Evolutionary conservation across 2,329 filamentous ascomycete species (phyloP), one percentile per base, ranked within the genome.

Genomic region (Didymella pinodella): DNA sequence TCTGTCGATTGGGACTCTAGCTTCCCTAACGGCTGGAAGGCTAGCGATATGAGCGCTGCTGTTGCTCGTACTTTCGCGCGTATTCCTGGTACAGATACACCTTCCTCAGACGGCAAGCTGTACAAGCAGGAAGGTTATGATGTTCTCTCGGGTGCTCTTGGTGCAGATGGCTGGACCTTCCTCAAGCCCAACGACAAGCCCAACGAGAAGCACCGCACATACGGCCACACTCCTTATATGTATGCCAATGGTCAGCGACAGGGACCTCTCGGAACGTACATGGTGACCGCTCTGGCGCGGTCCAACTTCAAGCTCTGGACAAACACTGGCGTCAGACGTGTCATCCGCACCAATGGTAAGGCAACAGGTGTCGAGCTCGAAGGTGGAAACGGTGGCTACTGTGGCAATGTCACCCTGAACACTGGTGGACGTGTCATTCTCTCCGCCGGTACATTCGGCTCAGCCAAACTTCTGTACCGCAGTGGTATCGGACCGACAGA

Each of bases 11-110:
- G 89, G 80, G 87, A 92, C 71, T 82, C 85, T 72, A 89, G 90
- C 73, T 93, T 90, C 79, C 90, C 90, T 0, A 64, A 78, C 1
- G 90, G 89, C 29, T 93, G 90, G 90, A 87, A 89, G 75, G 82
- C 86, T 18, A 72, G 78, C 6, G 88, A 92, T 65, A 84, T 92
- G 71, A 78, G 79, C 59, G 72, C 78, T 25, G 85, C 89, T 1
- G 85, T 87, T 6, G 77, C 84, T 28, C 83, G 86, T 41, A 85
- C 89, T 7, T 92, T 91, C 72, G 78, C 81, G 34, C 84, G 88
- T n/a, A 92, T 91, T 61, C 88, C 88, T 0, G 89, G 89, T 31
- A 91, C 88, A 0, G 85, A 85, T 45, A 79, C 80, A 44, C 89
- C 90, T 0, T 91, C 88, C 0, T 79, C 80, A 65, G 89, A 93